A percentile compares a stretch with the other conserved stretches of the same genome.
phyloP scores from a whole-genome alignment of 495 filamentous ascomycete species.

The Trichoderma reesei region DNA sequence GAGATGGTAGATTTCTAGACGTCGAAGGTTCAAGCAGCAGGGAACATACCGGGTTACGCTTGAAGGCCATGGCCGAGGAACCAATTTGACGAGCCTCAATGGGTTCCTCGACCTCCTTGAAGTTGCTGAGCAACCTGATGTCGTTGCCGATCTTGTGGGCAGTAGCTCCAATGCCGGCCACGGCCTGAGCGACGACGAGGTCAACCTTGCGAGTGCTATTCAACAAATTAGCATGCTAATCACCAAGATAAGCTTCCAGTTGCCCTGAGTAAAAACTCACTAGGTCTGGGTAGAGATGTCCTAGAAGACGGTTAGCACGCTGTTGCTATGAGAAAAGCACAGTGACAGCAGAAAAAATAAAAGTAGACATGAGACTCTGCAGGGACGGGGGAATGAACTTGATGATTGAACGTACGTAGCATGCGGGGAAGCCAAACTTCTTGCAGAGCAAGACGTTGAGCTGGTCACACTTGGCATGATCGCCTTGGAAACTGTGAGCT shows the following conservation, averaged over 20 bases:
- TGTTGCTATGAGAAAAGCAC: not conserved
- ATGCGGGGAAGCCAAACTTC: constrained; percentile 71
- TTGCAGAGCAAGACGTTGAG: constrained; percentile 69
- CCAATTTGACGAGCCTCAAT: constrained; percentile 75
- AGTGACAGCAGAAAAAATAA: not conserved
- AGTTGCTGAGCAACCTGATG: constrained; percentile 64
- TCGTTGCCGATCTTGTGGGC: constrained; percentile 58
- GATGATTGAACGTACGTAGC: constrained; percentile 34
- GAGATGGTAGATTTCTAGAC: not conserved
- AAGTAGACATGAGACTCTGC: not conserved
- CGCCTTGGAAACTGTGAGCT: constrained; percentile 63
- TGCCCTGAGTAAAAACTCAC: not conserved
- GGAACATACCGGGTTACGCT: constrained; percentile 53
- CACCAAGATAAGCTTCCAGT: not conserved
- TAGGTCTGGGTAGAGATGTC: constrained; percentile 29
- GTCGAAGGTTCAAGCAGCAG: not conserved
- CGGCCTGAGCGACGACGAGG: constrained; percentile 58
- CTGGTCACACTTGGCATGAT: constrained; percentile 67
- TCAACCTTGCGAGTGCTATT: constrained; percentile 14
- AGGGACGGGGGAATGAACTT: no score
- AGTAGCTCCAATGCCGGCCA: constrained; percentile 75
- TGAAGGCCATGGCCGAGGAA: constrained; percentile 61
- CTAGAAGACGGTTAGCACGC: not conserved
- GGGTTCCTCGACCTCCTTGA: constrained; percentile 66
- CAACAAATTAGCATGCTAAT: not conserved